A percentile compares a stretch with the other conserved stretches of the same genome.
Evolutionary conservation across 1,284 basidiomycete genomes (phyloP).

Genomic region (Heterobasidion parviporum): DNA sequence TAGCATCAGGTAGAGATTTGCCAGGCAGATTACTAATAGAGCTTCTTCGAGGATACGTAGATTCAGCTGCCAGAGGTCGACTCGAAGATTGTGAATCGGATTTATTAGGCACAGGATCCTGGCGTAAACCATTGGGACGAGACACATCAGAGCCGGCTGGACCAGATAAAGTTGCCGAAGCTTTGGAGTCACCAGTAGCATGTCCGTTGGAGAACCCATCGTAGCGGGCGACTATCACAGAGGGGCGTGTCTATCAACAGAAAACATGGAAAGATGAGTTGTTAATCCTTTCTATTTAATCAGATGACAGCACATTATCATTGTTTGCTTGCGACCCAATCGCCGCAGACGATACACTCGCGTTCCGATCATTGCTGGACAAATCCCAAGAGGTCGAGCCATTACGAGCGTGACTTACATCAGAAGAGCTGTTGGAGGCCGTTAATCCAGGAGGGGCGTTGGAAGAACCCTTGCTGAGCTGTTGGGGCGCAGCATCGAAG

Average conservation of each 20-base stretch:
- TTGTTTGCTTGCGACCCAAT: background rate
- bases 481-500: constrained; percentile 1
- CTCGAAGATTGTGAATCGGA: background rate
- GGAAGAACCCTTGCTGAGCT: constrained; percentile 7
- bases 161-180: background rate
- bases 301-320: constrained; percentile 1
- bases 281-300: background rate
- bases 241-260: background rate
- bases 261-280: background rate
- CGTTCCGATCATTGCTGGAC: background rate
- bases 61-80: background rate
- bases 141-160: background rate
- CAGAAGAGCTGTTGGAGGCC: background rate
- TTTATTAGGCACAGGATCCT: background rate
- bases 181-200: background rate
- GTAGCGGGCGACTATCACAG: background rate
- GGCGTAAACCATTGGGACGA: background rate
- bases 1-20: background rate
- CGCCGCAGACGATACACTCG: background rate
- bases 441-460: constrained; percentile 3
- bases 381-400: constrained; percentile 4
- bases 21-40: background rate
- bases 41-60: background rate
- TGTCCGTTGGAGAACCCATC: background rate
- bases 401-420: background rate